Evolutionary conservation across 139 green algal species (phyloP).

Genomic region (Chlamydomonas urium): DNA sequence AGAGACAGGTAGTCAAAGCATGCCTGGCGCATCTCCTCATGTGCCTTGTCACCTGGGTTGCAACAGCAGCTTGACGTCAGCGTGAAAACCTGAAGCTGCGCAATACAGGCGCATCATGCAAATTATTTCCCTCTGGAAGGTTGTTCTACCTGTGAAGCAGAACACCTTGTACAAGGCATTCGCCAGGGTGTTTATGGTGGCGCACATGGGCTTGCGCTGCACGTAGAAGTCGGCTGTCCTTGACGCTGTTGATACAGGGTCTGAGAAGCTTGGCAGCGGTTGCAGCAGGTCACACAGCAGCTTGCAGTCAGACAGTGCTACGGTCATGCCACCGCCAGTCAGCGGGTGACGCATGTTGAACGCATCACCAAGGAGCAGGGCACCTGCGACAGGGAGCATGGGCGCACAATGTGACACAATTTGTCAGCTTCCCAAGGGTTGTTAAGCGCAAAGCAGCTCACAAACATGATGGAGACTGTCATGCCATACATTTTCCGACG

Average conservation of each 20-base stretch:
- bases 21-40: slow-evolving; percentile 94
- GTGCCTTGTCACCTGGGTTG: slow-evolving; percentile 61
- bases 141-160: slow-evolving; percentile 37
- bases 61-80: too few species aligned
- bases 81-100: too few species aligned
- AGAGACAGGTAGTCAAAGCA: slow-evolving; percentile 97
- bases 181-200: slow-evolving; percentile 99
- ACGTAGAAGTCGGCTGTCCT: slow-evolving; percentile 83
- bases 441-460: too few species aligned
- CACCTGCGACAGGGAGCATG: slow-evolving; percentile 49
- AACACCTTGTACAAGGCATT: slow-evolving; percentile 91
- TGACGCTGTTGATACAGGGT: slow-evolving; percentile 58
- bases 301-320: slow-evolving; percentile 88
- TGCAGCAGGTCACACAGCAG: slow-evolving; percentile 53
- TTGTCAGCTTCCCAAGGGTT: too few species aligned
- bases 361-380: slow-evolving; percentile 92
- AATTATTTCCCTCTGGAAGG: too few species aligned
- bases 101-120: too few species aligned
- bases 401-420: too few species aligned
- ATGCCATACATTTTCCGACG: too few species aligned
- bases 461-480: too few species aligned
- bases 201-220: slow-evolving; percentile 77
- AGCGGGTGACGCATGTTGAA: slow-evolving; percentile 99
- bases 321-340: slow-evolving; percentile 78
- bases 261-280: slow-evolving; percentile 69